A percentile compares a stretch with the other conserved stretches of the same genome.
Evolutionary conservation across 2,329 filamentous ascomycete species (phyloP).

Genomic region (Phymatotrichopsis omnivora): DNA sequence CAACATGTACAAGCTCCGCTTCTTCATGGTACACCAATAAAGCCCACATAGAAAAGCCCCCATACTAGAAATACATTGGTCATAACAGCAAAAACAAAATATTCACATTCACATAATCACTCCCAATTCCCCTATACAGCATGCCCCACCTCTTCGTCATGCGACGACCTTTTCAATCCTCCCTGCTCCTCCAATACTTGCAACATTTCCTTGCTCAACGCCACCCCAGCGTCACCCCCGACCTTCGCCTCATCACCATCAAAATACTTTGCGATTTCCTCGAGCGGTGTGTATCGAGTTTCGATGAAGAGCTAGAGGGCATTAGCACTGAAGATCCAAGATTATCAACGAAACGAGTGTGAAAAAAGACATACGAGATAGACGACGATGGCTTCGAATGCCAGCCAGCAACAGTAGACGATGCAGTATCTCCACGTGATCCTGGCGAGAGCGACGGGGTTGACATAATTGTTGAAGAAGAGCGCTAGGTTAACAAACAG

Average conservation of each 20-base stretch:
- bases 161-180: too few species aligned
- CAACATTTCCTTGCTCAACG: slow-evolving; percentile 22
- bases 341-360: neutral
- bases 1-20: too few species aligned
- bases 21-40: too few species aligned
- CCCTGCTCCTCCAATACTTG: slow-evolving; percentile 27
- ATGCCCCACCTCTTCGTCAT: too few species aligned
- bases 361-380: slow-evolving; percentile 34
- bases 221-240: slow-evolving; percentile 25
- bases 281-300: slow-evolving; percentile 39
- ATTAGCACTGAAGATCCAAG: slow-evolving; percentile 7
- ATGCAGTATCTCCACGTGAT: slow-evolving; percentile 39
- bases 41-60: too few species aligned
- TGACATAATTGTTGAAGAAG: slow-evolving; percentile 40
- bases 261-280: slow-evolving; percentile 41
- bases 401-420: slow-evolving; percentile 36
- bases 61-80: too few species aligned
- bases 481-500: slow-evolving; percentile 40
- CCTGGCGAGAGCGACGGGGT: slow-evolving; percentile 37
- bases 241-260: slow-evolving; percentile 37
- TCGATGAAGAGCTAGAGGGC: slow-evolving; percentile 35
- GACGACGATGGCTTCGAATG: slow-evolving; percentile 33
- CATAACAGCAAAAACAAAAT: too few species aligned
- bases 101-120: too few species aligned
- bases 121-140: too few species aligned